Evolutionary conservation across 164 flowering plant species (phyloP).

Genomic region (Platanus orientalis): DNA sequence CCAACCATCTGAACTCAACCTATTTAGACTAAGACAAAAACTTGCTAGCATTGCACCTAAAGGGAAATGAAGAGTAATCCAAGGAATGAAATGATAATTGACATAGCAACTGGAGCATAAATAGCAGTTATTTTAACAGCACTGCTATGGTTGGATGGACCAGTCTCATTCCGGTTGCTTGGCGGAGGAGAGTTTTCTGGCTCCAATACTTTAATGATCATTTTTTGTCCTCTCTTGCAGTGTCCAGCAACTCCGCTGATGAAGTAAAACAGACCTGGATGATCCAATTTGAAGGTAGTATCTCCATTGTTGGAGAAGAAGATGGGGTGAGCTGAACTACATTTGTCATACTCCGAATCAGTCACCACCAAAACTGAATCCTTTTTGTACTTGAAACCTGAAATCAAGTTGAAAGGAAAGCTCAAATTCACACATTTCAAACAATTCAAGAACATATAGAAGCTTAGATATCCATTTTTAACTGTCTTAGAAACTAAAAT

Average conservation of each 20-base stretch:
- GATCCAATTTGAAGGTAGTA: slow-evolving; percentile 31
- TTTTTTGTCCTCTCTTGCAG: slow-evolving; percentile 53
- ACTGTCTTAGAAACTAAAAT: too few species aligned
- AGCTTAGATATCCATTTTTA: too few species aligned
- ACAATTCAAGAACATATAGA: too few species aligned
- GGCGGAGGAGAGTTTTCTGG: slow-evolving; percentile 14
- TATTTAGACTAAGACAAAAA: too few species aligned
- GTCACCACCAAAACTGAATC: slow-evolving; percentile 59
- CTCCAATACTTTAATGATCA: slow-evolving; percentile 56
- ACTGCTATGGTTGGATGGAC: neutral
- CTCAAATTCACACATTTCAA: neutral
- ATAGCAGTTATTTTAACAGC: slow-evolving; percentile 5
- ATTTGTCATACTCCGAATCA: slow-evolving; percentile 44
- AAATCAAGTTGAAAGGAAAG: neutral
- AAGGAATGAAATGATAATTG: too few species aligned
- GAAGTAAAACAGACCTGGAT: slow-evolving; percentile 51
- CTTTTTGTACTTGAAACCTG: slow-evolving; percentile 50
- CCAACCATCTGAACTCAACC: too few species aligned
- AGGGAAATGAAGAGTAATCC: too few species aligned
- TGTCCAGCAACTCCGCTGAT: slow-evolving; percentile 59
- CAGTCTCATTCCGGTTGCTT: neutral
- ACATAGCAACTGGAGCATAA: neutral
- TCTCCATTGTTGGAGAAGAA: slow-evolving; percentile 62
- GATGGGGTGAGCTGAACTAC: slow-evolving; percentile 35
- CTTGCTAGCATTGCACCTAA: too few species aligned